phyloP scores from a whole-genome alignment of 2,329 filamentous ascomycete genomes.

The Colletotrichum spinosum region DNA sequence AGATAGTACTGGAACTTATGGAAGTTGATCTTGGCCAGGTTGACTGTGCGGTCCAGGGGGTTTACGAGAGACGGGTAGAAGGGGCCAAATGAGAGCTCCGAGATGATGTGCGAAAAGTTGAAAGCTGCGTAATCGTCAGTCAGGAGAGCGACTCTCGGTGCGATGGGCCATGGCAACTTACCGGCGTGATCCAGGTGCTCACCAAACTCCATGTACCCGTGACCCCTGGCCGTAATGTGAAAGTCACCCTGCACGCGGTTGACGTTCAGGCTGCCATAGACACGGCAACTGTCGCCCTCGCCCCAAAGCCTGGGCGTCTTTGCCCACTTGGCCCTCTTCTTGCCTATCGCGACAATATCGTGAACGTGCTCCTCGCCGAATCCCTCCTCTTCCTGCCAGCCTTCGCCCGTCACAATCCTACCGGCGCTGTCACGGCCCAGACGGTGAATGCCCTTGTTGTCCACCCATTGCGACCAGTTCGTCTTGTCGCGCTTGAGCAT shows the following conservation, averaged over 20 bases:
- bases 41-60: slow-evolving; percentile 91
- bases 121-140: slow-evolving; percentile 69
- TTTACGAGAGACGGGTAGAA: slow-evolving; percentile 95
- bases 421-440: slow-evolving; percentile 68
- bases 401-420: slow-evolving; percentile 66
- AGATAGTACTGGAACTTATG: slow-evolving; percentile 99
- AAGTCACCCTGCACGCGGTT: slow-evolving; percentile 99
- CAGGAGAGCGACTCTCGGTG: neutral
- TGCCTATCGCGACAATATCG: slow-evolving; percentile 83
- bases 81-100: slow-evolving; percentile 95
- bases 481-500: slow-evolving; percentile 82
- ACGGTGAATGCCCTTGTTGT: slow-evolving; percentile 73
- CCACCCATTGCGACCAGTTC: slow-evolving; percentile 84
- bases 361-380: slow-evolving; percentile 87
- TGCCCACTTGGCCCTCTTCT: slow-evolving; percentile 73
- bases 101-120: slow-evolving; percentile 98
- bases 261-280: slow-evolving; percentile 89
- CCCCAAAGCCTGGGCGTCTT: slow-evolving; percentile 79
- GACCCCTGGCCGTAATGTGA: slow-evolving; percentile 93
- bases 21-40: slow-evolving; percentile 80
- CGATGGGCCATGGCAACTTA: slow-evolving; percentile 58
- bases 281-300: slow-evolving; percentile 79
- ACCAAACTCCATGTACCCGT: slow-evolving; percentile 89
- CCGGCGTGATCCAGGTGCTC: slow-evolving; percentile 84
- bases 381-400: slow-evolving; percentile 75